Percentiles rank a stretch among this genome's conserved stretches.
Evolutionary conservation across 2,329 filamentous ascomycete species (phyloP).

Genomic region (Ilyonectria robusta): DNA sequence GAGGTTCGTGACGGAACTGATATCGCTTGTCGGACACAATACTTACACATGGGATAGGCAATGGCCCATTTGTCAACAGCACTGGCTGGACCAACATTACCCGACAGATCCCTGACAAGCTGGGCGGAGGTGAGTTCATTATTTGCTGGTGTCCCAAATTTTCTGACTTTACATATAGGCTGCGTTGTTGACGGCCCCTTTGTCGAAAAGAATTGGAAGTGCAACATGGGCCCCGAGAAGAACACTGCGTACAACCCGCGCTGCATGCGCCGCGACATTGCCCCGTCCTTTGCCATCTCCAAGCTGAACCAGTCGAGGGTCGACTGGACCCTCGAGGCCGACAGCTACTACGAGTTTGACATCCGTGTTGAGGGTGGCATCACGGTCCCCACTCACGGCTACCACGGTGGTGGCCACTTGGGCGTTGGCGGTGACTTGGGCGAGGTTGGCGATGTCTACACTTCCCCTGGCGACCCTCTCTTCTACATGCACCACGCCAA

Average conservation of each 20-base stretch:
- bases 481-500: constrained; percentile 48
- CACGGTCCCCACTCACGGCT: constrained; percentile 34
- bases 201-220: constrained; percentile 25
- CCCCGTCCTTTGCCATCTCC: constrained; percentile 29
- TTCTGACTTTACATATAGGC: constrained; percentile 9
- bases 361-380: constrained; percentile 44
- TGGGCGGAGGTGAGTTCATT: constrained; percentile 25
- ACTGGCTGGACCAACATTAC: constrained; percentile 33
- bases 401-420: constrained; percentile 46
- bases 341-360: constrained; percentile 47
- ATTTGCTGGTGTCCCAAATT: neutral
- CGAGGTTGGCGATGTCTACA: constrained; percentile 46
- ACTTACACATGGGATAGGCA: constrained; percentile 12
- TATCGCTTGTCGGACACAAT: neutral
- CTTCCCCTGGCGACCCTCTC: constrained; percentile 43
- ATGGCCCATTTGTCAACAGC: constrained; percentile 32
- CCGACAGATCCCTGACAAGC: constrained; percentile 32
- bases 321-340: constrained; percentile 37
- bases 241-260: constrained; percentile 48
- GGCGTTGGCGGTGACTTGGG: constrained; percentile 49
- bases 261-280: constrained; percentile 52
- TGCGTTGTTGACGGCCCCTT: constrained; percentile 44
- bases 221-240: constrained; percentile 37
- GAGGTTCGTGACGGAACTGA: constrained; percentile 32
- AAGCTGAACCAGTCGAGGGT: constrained; percentile 30